Conservation (phyloP, 805 yeast species). For the Metschnikowia koreensis region DNA sequence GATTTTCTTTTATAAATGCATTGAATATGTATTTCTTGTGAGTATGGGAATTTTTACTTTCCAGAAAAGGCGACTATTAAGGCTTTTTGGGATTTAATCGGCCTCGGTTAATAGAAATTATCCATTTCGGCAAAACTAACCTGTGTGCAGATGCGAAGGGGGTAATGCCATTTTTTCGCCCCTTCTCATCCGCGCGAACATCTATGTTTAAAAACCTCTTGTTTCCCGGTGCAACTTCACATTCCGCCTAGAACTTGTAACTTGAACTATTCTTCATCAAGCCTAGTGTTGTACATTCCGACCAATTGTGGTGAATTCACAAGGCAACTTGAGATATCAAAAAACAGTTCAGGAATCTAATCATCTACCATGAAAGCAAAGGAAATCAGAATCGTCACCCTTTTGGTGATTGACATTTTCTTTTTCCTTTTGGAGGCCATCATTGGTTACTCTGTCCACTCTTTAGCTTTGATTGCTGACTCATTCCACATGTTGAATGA, state of each 20-base stretch:
- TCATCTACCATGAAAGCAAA: slow-evolving; percentile 42
- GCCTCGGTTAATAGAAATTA: not conserved
- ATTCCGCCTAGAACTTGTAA: not conserved
- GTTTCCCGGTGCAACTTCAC: not conserved
- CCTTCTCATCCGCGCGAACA: not conserved
- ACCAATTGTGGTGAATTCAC: not conserved
- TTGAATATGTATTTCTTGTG: too few species aligned
- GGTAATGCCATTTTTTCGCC: not conserved
- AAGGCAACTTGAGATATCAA: not conserved
- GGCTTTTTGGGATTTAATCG: not conserved
- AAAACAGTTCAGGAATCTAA: not conserved
- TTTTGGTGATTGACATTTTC: slow-evolving; percentile 70
- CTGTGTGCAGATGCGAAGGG: not conserved
- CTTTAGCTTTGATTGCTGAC: slow-evolving; percentile 92
- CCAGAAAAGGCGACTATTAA: too few species aligned
- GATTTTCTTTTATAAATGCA: too few species aligned
- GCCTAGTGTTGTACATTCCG: not conserved
- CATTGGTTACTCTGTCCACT: slow-evolving; percentile 88
- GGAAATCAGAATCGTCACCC: slow-evolving; percentile 68
- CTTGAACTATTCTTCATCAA: not conserved
- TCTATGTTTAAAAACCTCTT: not conserved
- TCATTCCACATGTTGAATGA: slow-evolving; percentile 98
- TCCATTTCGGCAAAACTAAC: not conserved
- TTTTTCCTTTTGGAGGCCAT: slow-evolving; percentile 85
- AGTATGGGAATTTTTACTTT: too few species aligned